These are phyloP conservation scores for Lachnellula occidentalis DNA, from an alignment of 2,329 filamentous ascomycete species.

Conservation along the genomic window DNA sequence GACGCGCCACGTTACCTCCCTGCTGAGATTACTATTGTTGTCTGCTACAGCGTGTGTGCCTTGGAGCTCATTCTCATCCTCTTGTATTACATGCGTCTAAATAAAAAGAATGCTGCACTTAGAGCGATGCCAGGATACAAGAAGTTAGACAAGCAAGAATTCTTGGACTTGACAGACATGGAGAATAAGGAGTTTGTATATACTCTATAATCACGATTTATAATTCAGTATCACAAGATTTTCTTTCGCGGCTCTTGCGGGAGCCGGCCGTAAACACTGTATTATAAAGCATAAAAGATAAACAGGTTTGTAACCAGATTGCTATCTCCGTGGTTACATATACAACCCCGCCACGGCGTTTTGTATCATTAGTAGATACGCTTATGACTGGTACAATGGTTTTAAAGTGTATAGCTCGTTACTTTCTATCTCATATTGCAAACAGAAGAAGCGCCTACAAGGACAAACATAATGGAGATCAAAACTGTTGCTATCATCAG, in stretches of 20 bases:
- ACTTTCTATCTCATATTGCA: background rate
- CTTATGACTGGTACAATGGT: no score
- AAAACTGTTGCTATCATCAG: background rate
- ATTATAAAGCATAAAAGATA: no score
- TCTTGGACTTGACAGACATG: constrained; percentile 29
- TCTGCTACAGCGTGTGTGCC: constrained; percentile 19
- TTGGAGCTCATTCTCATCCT: constrained; percentile 23
- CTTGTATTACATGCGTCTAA: constrained; percentile 23
- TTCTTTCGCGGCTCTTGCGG: background rate
- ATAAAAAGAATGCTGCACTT: constrained; percentile 22
- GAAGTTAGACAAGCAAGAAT: constrained; percentile 29
- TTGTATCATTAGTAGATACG: no score
- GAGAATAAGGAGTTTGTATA: constrained; percentile 32
- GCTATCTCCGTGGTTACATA: no score
- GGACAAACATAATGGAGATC: background rate
- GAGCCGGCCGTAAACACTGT: no score
- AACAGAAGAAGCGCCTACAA: background rate
- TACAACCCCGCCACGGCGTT: no score
- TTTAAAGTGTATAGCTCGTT: background rate
- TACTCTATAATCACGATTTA: constrained; percentile 15
- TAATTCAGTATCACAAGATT: background rate
- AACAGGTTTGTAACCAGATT: no score
- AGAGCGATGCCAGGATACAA: constrained; percentile 22
- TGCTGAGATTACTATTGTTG: constrained; percentile 43
- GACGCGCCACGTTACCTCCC: constrained; percentile 41